Percentiles rank a stretch among this genome's conserved stretches.
These are phyloP conservation scores for Candida khao-thaluensis DNA, from an alignment of 805 yeast species.

Conservation along the genomic window DNA sequence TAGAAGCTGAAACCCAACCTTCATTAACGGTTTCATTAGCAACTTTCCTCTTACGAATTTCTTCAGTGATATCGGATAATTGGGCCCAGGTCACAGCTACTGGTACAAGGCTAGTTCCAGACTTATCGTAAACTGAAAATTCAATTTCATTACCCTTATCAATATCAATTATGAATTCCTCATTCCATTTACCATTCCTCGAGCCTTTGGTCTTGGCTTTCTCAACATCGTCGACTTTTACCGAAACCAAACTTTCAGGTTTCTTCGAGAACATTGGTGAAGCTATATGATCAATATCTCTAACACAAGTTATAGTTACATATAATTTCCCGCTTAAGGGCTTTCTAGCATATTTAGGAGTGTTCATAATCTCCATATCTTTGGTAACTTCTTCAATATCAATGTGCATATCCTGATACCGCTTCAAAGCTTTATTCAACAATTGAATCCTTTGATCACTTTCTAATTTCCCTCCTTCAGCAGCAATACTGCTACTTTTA, in stretches of 20 bases:
- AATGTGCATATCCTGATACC: slow-evolving; percentile 87
- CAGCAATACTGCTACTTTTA: slow-evolving; percentile 77
- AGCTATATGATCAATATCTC: slow-evolving; percentile 91
- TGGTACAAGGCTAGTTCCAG: slow-evolving; percentile 67
- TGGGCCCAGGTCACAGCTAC: slow-evolving; percentile 93
- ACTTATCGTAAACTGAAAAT: slow-evolving; percentile 79
- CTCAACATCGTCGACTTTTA: slow-evolving; percentile 88
- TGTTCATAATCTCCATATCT: slow-evolving; percentile 63
- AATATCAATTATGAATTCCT: slow-evolving; percentile 74
- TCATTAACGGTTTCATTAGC: slow-evolving; percentile 65
- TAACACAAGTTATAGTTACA: slow-evolving; percentile 69
- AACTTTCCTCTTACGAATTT: slow-evolving; percentile 85
- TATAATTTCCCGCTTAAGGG: slow-evolving; percentile 80
- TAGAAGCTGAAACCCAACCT: slow-evolving; percentile 88
- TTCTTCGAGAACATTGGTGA: slow-evolving; percentile 74
- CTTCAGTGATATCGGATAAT: slow-evolving; percentile 90
- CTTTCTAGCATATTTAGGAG: slow-evolving; percentile 73
- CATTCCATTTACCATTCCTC: slow-evolving; percentile 79
- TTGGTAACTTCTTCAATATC: slow-evolving; percentile 64
- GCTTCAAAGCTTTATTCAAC: slow-evolving; percentile 76
- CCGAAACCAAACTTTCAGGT: slow-evolving; percentile 73
- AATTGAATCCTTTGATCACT: slow-evolving; percentile 82
- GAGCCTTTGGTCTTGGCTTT: slow-evolving; percentile 73
- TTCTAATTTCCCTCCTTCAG: slow-evolving; percentile 83
- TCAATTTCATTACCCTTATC: slow-evolving; percentile 93